A percentile compares a stretch with the other conserved stretches of the same genome.
phyloP scores from a whole-genome alignment of 495 filamentous ascomycete genomes.

The Penicillium coffeae region DNA sequence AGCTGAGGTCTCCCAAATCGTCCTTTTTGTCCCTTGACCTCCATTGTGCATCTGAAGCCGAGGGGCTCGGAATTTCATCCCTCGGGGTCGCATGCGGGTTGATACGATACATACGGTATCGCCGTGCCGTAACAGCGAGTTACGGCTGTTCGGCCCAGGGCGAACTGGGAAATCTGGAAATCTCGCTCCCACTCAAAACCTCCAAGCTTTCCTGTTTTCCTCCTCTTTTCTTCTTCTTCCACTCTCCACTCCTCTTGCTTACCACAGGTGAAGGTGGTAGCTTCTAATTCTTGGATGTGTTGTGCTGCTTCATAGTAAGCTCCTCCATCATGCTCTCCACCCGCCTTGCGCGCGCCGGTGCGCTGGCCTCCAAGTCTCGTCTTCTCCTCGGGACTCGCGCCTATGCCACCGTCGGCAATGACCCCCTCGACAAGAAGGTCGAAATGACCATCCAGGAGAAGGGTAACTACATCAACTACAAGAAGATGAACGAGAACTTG shows the following conservation, averaged over 20 bases:
- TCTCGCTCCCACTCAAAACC: constrained; percentile 43
- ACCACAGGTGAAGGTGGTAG: constrained; percentile 43
- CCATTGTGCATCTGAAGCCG: no score
- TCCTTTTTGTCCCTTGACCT: no score
- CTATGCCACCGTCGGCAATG: constrained; percentile 52
- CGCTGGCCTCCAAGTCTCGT: constrained; percentile 53
- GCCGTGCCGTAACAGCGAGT: constrained; percentile 35
- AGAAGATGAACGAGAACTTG: constrained; percentile 98
- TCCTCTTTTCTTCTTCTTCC: constrained; percentile 27
- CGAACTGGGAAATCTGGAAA: constrained; percentile 19
- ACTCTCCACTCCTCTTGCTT: constrained; percentile 37
- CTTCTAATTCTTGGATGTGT: constrained; percentile 38
- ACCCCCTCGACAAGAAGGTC: constrained; percentile 70
- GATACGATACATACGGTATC: constrained; percentile 35
- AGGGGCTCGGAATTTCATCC: constrained; percentile 1
- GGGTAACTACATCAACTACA: constrained; percentile 79
- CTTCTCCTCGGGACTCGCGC: constrained; percentile 48
- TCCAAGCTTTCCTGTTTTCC: constrained; percentile 45
- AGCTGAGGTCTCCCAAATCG: no score
- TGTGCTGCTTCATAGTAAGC: constrained; percentile 22
- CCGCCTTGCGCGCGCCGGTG: constrained; percentile 53
- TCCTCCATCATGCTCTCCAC: constrained; percentile 53
- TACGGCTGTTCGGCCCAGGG: constrained; percentile 36
- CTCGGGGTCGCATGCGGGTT: constrained; percentile 20
- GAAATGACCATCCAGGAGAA: constrained; percentile 78